Conservation (phyloP, 441 rosid genomes). For the Cnidoscolus chayamansa region DNA sequence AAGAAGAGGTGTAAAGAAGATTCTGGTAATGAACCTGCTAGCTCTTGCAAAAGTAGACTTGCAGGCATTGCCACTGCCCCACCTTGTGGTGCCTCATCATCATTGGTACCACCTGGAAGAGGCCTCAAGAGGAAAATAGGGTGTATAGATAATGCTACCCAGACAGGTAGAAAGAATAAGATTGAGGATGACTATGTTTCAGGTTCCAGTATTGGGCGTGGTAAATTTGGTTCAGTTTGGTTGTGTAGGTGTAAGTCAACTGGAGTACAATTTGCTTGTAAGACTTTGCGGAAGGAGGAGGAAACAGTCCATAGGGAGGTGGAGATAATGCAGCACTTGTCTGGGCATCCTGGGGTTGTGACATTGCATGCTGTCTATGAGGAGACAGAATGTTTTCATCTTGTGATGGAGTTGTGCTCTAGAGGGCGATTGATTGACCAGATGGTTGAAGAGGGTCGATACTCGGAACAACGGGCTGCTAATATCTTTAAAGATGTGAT, state of each 20-base stretch:
- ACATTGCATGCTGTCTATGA: constrained; percentile 83
- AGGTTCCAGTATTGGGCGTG: constrained; percentile 63
- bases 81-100: constrained; percentile 79
- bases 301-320: constrained; percentile 90
- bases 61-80: constrained; percentile 93
- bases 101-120: constrained; percentile 66
- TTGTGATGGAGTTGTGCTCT: constrained; percentile 90
- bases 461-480: constrained; percentile 81
- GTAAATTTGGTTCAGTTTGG: constrained; percentile 88
- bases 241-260: constrained; percentile 53
- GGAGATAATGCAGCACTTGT: constrained; percentile 96
- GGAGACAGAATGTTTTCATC: constrained; percentile 74
- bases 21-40: constrained; percentile 41
- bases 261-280: constrained; percentile 74
- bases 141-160: constrained; percentile 80
- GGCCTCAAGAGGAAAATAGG: constrained; percentile 98
- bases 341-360: constrained; percentile 91
- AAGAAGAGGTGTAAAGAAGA: constrained; percentile 82
- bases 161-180: constrained; percentile 76
- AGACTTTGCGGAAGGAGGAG: constrained; percentile 83
- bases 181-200: constrained; percentile 64
- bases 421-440: constrained; percentile 89
- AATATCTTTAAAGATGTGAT: constrained; percentile 82
- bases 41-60: constrained; percentile 66
- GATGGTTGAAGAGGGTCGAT: constrained; percentile 57